phyloP scores from a whole-genome alignment of 768 basidiomycete genomes.

The Calocybe indica region DNA sequence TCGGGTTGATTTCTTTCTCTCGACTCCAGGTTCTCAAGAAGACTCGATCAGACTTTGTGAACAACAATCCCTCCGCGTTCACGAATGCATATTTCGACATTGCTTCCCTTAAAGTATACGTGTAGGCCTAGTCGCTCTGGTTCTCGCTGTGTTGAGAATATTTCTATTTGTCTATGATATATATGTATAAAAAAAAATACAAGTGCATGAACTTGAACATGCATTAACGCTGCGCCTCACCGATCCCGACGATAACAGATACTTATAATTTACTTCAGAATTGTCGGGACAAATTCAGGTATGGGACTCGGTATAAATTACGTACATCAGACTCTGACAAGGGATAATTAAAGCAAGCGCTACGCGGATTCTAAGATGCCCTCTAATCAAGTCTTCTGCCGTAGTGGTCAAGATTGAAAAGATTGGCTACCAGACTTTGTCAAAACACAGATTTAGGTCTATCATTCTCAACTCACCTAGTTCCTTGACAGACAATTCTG shows the following conservation, averaged over 20 bases:
- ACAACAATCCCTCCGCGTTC: constrained; percentile 57
- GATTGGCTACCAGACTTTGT: constrained; percentile 21
- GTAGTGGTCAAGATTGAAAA: constrained; percentile 37
- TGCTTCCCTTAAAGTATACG: constrained; percentile 38
- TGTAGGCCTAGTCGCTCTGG: too few species aligned
- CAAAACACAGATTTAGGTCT: too few species aligned
- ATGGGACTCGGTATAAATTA: too few species aligned
- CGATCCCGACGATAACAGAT: too few species aligned
- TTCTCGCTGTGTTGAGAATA: too few species aligned
- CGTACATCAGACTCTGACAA: too few species aligned
- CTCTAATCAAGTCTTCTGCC: constrained; percentile 20
- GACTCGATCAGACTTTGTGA: constrained; percentile 41
- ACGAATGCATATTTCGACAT: constrained; percentile 61
- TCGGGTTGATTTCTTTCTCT: background rate
- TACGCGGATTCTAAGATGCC: background rate
- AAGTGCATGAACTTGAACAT: too few species aligned
- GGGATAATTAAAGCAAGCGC: background rate
- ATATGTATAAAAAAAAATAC: too few species aligned
- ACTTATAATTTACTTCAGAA: too few species aligned
- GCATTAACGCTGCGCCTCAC: too few species aligned
- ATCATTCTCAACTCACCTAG: constrained; percentile 26
- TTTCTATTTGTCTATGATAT: too few species aligned
- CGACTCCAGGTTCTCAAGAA: background rate
- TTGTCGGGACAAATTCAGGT: too few species aligned
- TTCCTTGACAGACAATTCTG: constrained; percentile 43